Evolutionary conservation across 2,329 filamentous ascomycete genomes (phyloP).

Genomic region (Meredithiella fracta): DNA sequence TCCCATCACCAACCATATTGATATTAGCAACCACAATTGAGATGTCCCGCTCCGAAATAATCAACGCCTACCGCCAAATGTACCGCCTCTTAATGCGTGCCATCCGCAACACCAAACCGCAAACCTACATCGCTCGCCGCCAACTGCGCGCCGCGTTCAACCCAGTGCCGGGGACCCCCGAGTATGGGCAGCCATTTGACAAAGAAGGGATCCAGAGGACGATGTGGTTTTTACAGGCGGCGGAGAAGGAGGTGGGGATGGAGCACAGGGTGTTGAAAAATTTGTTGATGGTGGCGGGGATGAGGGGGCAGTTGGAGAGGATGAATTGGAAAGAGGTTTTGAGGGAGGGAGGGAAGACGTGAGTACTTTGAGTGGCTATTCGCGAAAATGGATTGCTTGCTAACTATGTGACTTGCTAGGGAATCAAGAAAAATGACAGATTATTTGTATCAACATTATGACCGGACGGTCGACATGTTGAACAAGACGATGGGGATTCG

Average conservation of each 20-base stretch:
- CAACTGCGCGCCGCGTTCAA: slow-evolving; percentile 44
- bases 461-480: slow-evolving; percentile 54
- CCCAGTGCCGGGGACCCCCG: slow-evolving; percentile 7
- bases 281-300: slow-evolving; percentile 36
- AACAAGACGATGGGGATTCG: slow-evolving; percentile 58
- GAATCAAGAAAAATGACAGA: slow-evolving; percentile 11
- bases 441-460: slow-evolving; percentile 41
- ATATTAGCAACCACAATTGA: not conserved
- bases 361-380: slow-evolving; percentile 14
- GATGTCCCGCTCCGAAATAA: slow-evolving; percentile 26
- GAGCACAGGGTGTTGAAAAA: slow-evolving; percentile 62
- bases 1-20: not conserved
- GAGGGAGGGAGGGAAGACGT: slow-evolving; percentile 14
- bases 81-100: slow-evolving; percentile 52
- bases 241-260: slow-evolving; percentile 43
- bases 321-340: slow-evolving; percentile 14
- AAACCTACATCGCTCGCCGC: slow-evolving; percentile 44
- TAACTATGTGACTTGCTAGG: slow-evolving; percentile 8
- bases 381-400: not conserved
- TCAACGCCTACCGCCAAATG: slow-evolving; percentile 53
- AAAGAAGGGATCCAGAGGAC: slow-evolving; percentile 43
- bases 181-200: slow-evolving; percentile 28
- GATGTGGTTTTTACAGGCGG: slow-evolving; percentile 51
- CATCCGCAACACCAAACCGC: slow-evolving; percentile 53
- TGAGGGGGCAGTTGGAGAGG: slow-evolving; percentile 20